Base-by-base conservation (phyloP, 495 filamentous ascomycete species). In the Penicillium dipodomyicola region DNA sequence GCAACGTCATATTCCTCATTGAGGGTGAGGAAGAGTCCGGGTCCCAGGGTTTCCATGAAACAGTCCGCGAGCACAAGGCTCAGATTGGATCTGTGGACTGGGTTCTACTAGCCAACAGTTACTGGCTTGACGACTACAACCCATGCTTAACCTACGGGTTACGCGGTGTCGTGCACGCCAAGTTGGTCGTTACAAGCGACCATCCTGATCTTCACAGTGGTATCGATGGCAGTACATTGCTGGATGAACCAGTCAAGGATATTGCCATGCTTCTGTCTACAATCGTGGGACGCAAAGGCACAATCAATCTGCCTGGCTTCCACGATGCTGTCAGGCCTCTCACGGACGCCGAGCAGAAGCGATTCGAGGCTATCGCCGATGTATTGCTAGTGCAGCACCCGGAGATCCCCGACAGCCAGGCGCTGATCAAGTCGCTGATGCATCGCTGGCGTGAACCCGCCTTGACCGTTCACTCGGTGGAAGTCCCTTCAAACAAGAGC, bases 21-120 rank as follows among this genome's bases (percentile, higher is more conserved):
- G 94, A 98, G 69, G 94, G 94, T 17, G 95, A 98, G 67, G 94
- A 98, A 74, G 94, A 98, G 72, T 92, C 87, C 11, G 94, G 94
- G 7, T 96, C 90, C 4, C 82, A 91, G 22, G 91, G 93, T 0
- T 97, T 98, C 69, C 83, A 87, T 52, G 80, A 91, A 55, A 87
- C 89, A 0, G 84, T 98, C 25, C 82, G 80, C 39, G 76, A 81
- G 41, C 82, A 94, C 67, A 94, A 94, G 67, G 78, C 83, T n/a
- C 77, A 88, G 17, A 94, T 98, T 59, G 94, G 94, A 2, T 78
- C 89, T 15, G 83, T 97, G 3, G 92, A 97, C 72, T 97, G 91
- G 80, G 92, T 98, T 39, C 72, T 98, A 2, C 73, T 97, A 5
- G 94, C 94, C 0, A 97, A 97, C 72, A 96, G 92, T 71, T 97